Base-by-base conservation (phyloP, 805 yeast genomes). In the Metschnikowia koreensis region DNA sequence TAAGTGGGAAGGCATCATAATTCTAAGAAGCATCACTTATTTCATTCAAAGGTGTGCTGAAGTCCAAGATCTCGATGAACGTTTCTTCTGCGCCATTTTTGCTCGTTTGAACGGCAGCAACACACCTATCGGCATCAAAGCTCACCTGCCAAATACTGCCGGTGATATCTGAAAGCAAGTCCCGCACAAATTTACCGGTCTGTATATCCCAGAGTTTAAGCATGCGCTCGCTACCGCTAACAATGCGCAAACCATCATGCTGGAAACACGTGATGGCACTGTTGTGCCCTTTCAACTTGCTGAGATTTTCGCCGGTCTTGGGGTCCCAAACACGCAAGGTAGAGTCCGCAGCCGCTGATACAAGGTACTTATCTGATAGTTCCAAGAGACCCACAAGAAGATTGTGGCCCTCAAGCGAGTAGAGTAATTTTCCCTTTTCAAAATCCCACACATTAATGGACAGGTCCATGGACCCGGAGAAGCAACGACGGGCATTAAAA, bases 131-230 rank as follows among this genome's bases (percentile, higher is more conserved):
- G 57, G 84, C 82, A 63, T 90, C 96, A 62, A 91, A 89, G 61
- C 87, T 81, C 2, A 93, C 97, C 59, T 94, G 97, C 99, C 99
- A 94, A 36, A 93, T 90, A 38, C 89, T 86, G 9, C 94, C 96
- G 13, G 89, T 78, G 27, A 86, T 84, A 64, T 87, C 92, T 3
- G 80, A 75, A 44, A 92, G 71, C 48, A 94, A 68, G 58, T 90
- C 91, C 50, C 89, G 76, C 1, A 92, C 81, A 54, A 86, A 80
- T 61, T 78, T 77, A 0, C 98, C 98, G 2, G 86, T 83, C 54
- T 81, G 77, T 38, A 90, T 80, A 64, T 92, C 88, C 90, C 97
- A 94, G 44, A 94, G 75, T 69, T 89, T 91, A 60, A 92, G 79
- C 78, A 90, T 87, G 45, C 87, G 81, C 61, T 87, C 96, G 51